Base-by-base conservation (phyloP, 306 rosid species). In the Oemleria cerasiformis region DNA sequence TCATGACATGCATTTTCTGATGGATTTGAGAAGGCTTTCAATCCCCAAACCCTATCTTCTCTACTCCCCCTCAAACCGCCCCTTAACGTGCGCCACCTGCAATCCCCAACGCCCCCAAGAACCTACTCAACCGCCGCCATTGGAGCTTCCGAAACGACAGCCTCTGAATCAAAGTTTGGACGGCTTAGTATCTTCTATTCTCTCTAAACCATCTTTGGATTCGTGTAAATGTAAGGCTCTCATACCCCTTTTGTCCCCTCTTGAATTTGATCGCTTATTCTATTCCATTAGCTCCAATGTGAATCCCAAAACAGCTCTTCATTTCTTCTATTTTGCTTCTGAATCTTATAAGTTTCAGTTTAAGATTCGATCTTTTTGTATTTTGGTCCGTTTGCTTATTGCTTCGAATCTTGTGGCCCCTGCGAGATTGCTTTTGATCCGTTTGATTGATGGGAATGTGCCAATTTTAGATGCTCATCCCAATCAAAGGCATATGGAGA, bases 341-440 rank as follows among this genome's bases (percentile, higher is more conserved):
- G 51, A 53, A 17, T 70, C 43, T 14, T 87, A 66, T 62, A 79
- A 73, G 57, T 90, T 87, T 58, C 82, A 55, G 8, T 90, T 90
- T 87, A 75, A 86, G n/a, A 60, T 80, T 57, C 83, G 91, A 8
- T 87, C 96, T 0, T 85, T 85, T 34, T 90, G 96, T 78, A 67
- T 85, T 65, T 72, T 90, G 73, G 39, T 90, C 41, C 83, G 84
- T 17, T 69, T 87, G 84, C 92, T 90, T 47, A 71, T 85, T 8
- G 76, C 71, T 58, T 85, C 91, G 4, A 65, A 55, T 45, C 71
- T 80, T 62, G 25, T 80, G 14, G 62, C 89, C 0, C 84, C 87
- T 6, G 88, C 96, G 40, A 84, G 90, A 71, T 77, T 72, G 76
- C 69, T 84, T 30, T 41, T 85, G 81, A 80, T 78, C 21, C 83